Base-by-base conservation (phyloP, 2,329 filamentous ascomycete genomes). In the Sporothrix mexicana region DNA sequence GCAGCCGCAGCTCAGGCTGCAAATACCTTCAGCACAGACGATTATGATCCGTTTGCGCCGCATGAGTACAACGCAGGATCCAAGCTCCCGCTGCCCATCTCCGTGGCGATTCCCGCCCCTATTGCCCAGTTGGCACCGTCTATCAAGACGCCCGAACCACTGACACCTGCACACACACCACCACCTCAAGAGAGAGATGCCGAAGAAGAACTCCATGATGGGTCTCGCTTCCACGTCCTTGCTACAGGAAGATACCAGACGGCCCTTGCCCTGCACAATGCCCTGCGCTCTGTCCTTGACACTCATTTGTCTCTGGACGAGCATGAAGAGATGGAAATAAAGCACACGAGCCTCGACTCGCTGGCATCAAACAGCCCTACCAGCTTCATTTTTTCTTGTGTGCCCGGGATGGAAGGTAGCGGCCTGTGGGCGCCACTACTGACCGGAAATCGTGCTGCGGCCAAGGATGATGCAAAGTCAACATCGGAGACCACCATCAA, bases 211-310 rank as follows among this genome's bases (percentile, higher is more conserved):
- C n/a, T 67, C 7, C 79, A 81, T 25, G 25, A 59, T 2, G 30
- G 59, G 0, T 49, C 59, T 20, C 61, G 59, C 71, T 84, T 89
- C 61, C 82, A 84, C 73, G 83, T 85, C 7, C 83, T 90, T 70
- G 77, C 79, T 12, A 80, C 83, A 1, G 78, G 78, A 2, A 77
- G 79, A 20, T 80, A 81, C 30, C 82, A 84, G 72, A 87, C 85
- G 2, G 84, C 87, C 0, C 83, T 90, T 3, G 81, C 82, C 0
- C 80, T 88, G 6, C 89, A 91, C 75, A 90, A 91, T 76, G 84
- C 84, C 0, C 79, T 91, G 17, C 84, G 89, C 2, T 83, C 84
- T 17, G 78, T 89, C 3, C 81, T 91, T 0, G 84, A 82, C 66
- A 78, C 80, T 1, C 30, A 36, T 5, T 84, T 87, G 73, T 88